Conservation (phyloP, 306 rosid species). For the Inga leiocalycina region DNA sequence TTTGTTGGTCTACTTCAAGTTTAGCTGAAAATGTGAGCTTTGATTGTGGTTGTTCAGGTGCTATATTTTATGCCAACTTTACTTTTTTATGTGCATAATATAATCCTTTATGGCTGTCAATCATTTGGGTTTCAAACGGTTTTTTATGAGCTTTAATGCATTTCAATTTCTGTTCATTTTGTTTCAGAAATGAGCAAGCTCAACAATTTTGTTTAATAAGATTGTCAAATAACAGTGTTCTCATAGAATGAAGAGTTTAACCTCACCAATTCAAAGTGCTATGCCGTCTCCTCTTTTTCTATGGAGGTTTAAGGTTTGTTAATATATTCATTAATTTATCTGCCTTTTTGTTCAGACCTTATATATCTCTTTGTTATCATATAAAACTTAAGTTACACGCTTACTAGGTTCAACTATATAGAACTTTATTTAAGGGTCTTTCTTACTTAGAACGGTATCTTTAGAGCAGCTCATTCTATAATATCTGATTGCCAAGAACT, state of each 20-base stretch:
- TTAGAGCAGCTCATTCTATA: not conserved
- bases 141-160: conserved; percentile 16
- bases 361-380: not conserved
- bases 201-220: not conserved
- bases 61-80: conserved; percentile 19
- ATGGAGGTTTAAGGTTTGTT: conserved; percentile 89
- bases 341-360: not conserved
- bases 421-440: not conserved
- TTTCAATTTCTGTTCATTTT: conserved; percentile 16
- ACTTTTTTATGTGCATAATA: conserved; percentile 17
- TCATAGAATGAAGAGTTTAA: conserved; percentile 62
- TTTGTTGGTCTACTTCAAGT: not conserved
- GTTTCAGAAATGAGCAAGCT: conserved; percentile 23
- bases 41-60: conserved; percentile 8
- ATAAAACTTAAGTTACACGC: not conserved
- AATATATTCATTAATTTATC: not conserved
- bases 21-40: conserved; percentile 10
- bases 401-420: not conserved
- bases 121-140: not conserved
- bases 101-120: conserved; percentile 3
- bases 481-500: conserved; percentile 8
- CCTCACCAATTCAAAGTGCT: conserved; percentile 54
- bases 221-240: conserved; percentile 23
- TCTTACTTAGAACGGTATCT: not conserved
- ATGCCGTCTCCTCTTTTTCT: conserved; percentile 84